phyloP scores from a whole-genome alignment of 2,329 filamentous ascomycete genomes.

The Exophiala alcalophila region DNA sequence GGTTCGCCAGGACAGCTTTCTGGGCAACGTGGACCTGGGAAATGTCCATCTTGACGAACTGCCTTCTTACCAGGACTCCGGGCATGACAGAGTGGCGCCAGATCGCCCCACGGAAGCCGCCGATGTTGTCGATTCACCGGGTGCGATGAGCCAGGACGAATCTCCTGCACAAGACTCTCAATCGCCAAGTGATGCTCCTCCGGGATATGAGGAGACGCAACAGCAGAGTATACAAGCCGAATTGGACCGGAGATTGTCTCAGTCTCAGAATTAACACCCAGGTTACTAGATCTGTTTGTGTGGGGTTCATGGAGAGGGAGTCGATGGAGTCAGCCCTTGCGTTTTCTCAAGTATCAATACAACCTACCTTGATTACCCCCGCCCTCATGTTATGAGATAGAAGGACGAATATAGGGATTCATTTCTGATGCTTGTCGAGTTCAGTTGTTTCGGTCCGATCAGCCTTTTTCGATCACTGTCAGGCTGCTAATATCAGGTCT shows the following conservation, averaged over 20 bases:
- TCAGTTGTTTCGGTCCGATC: too few species aligned
- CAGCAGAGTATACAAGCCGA: slow-evolving; percentile 73
- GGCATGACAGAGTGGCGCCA: slow-evolving; percentile 39
- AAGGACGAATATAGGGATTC: too few species aligned
- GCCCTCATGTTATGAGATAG: too few species aligned
- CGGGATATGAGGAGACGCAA: slow-evolving; percentile 88
- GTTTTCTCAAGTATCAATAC: too few species aligned
- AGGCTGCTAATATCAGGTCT: too few species aligned
- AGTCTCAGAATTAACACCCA: slow-evolving; percentile 9
- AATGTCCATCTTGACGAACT: slow-evolving; percentile 79
- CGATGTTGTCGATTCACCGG: slow-evolving; percentile 20
- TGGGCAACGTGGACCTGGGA: slow-evolving; percentile 54
- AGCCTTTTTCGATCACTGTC: too few species aligned
- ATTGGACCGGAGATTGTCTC: slow-evolving; percentile 56
- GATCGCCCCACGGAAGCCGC: slow-evolving; percentile 19
- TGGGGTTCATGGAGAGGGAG: too few species aligned
- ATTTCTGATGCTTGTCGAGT: too few species aligned
- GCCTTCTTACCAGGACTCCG: slow-evolving; percentile 74
- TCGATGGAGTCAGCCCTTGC: too few species aligned
- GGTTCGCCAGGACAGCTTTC: slow-evolving; percentile 33
- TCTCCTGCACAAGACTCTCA: slow-evolving; percentile 29
- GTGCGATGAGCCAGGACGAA: slow-evolving; percentile 3
- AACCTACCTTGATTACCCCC: too few species aligned
- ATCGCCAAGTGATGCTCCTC: slow-evolving; percentile 72
- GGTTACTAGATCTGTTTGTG: background rate